Evolutionary conservation across 192 early-diverging fungal species (phyloP).

Genomic region (Obelidium mucronatum): DNA sequence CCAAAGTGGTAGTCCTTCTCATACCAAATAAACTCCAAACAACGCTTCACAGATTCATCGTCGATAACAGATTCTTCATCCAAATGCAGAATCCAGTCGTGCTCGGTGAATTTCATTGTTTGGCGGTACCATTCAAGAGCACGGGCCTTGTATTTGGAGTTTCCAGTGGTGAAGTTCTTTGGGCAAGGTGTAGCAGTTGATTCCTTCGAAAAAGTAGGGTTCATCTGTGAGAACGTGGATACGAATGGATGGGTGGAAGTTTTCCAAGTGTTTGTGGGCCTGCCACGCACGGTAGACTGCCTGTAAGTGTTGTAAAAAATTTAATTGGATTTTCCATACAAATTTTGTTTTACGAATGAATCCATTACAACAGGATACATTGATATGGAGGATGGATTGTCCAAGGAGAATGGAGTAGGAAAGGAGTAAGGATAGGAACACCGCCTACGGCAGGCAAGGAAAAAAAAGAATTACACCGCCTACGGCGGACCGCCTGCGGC

Average conservation of each 20-base stretch:
- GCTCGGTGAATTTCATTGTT: constrained; percentile 59
- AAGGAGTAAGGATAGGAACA: neutral
- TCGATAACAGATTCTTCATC: constrained; percentile 70
- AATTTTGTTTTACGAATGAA: too few species aligned
- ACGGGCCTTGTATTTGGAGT: constrained; percentile 65
- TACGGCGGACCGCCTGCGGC: too few species aligned
- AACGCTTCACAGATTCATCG: constrained; percentile 57
- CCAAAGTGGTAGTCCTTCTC: constrained; percentile 60
- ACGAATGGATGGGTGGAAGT: constrained; percentile 58
- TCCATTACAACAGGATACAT: too few species aligned
- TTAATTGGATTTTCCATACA: neutral
- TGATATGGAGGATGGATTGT: too few species aligned
- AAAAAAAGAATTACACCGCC: too few species aligned
- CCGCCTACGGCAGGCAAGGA: too few species aligned
- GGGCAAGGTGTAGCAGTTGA: constrained; percentile 69
- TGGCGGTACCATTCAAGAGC: constrained; percentile 69
- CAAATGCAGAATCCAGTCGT: constrained; percentile 66
- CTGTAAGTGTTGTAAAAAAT: neutral
- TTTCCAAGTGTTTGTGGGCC: constrained; percentile 62
- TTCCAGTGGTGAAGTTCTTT: constrained; percentile 51
- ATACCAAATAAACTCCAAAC: constrained; percentile 67
- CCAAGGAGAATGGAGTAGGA: neutral
- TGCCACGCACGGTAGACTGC: constrained; percentile 64
- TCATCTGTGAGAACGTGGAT: constrained; percentile 67
- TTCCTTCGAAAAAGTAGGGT: constrained; percentile 68